A percentile compares a stretch with the other conserved stretches of the same genome.
Evolutionary conservation across 208 protist genomes (phyloP).

Genomic region (Leishmania aethiopica): DNA sequence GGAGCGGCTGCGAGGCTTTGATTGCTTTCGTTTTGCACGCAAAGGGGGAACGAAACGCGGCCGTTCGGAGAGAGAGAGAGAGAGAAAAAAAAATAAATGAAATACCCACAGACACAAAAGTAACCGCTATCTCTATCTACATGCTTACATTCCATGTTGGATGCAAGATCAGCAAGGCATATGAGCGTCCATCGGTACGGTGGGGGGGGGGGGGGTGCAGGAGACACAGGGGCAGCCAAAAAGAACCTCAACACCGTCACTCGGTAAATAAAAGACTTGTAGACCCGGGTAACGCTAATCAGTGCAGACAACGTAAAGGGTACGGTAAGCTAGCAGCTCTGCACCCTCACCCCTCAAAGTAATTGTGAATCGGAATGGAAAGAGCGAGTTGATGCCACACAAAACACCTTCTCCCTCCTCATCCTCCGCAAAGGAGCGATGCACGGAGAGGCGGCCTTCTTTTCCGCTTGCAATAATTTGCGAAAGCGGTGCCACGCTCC

Average conservation of each 20-base stretch:
- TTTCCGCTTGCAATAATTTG: slow-evolving; percentile 15
- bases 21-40: not conserved
- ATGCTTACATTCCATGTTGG: not conserved
- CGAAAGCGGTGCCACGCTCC: slow-evolving; percentile 13
- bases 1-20: not conserved
- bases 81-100: slow-evolving; percentile 9
- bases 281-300: not conserved
- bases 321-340: not conserved
- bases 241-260: not conserved
- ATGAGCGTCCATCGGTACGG: not conserved
- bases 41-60: not conserved
- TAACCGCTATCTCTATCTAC: not conserved
- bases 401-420: not conserved
- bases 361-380: slow-evolving; percentile 30
- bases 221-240: not conserved
- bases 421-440: slow-evolving; percentile 1
- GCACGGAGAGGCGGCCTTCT: slow-evolving; percentile 17
- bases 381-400: slow-evolving; percentile 6
- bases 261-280: slow-evolving; percentile 1
- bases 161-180: not conserved
- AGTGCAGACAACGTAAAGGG: slow-evolving; percentile 30
- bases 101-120: not conserved
- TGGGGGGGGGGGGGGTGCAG: not conserved
- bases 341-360: slow-evolving; percentile 28
- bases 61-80: too few species aligned